Evolutionary conservation across 2,329 filamentous ascomycete species (phyloP).

Genomic region (Xylaria sp.): DNA sequence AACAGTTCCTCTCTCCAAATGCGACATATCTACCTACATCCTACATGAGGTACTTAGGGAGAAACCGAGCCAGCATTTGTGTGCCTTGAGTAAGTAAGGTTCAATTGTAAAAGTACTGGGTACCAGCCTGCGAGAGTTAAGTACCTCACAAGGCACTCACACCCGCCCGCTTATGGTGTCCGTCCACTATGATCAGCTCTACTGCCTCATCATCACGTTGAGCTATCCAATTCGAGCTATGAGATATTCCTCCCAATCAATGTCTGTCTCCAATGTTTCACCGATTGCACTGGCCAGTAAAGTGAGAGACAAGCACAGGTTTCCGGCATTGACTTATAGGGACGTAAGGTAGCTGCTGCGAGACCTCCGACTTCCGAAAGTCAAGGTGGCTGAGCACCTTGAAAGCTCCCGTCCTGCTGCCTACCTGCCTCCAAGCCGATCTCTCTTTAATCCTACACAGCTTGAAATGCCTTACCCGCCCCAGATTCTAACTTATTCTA

Average conservation of each 20-base stretch:
- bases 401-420: constrained; percentile 7
- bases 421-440: not conserved
- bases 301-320: not conserved
- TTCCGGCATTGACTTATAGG: not conserved
- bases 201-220: not conserved
- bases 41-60: no score
- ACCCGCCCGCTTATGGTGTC: no score
- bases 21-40: not conserved
- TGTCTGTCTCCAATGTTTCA: constrained; percentile 3
- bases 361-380: constrained; percentile 8
- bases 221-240: not conserved
- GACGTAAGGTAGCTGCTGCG: not conserved
- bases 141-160: no score
- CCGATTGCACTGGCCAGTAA: not conserved
- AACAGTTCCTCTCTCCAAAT: no score
- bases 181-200: no score
- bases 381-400: constrained; percentile 36
- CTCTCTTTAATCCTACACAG: not conserved
- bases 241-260: not conserved
- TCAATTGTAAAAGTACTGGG: no score
- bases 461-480: constrained; percentile 3
- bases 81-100: no score
- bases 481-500: not conserved
- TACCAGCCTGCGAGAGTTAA: no score
- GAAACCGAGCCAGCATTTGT: no score